These are phyloP conservation scores for Phytomonas sp. DNA, from an alignment of 208 protist species.

Conservation along the genomic window DNA sequence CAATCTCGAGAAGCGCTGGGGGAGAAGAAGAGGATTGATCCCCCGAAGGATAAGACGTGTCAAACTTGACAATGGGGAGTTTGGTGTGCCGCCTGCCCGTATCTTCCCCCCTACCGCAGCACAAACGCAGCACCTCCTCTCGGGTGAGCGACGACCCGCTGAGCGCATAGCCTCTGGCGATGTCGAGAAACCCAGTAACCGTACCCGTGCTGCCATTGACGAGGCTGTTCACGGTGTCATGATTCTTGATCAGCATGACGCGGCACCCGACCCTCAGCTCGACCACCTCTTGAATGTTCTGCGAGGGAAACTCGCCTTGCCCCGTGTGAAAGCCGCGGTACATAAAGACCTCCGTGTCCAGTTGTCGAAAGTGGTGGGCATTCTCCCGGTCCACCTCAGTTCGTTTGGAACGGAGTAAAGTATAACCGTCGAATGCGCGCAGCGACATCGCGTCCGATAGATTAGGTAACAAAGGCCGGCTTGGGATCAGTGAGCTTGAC, in stretches of 20 bases:
- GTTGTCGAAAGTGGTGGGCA: constrained; percentile 36
- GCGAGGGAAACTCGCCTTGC: constrained; percentile 25
- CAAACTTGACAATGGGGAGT: constrained; percentile 60
- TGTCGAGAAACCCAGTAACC: constrained; percentile 57
- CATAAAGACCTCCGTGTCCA: constrained; percentile 33
- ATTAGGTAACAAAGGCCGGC: not conserved
- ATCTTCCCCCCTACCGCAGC: constrained; percentile 18
- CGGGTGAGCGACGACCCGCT: constrained; percentile 20
- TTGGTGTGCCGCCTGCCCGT: constrained; percentile 22
- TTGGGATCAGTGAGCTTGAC: not conserved
- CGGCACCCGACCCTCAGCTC: constrained; percentile 60
- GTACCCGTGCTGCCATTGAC: constrained; percentile 81
- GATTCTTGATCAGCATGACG: constrained; percentile 86
- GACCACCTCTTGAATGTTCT: constrained; percentile 28
- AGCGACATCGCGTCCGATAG: constrained; percentile 2
- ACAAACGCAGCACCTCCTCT: constrained; percentile 16
- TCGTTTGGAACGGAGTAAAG: constrained; percentile 48
- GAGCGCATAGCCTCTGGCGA: constrained; percentile 22
- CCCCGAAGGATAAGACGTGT: constrained; percentile 10
- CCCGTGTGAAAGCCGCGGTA: constrained; percentile 50
- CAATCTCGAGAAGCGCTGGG: constrained; percentile 21
- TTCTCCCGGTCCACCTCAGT: constrained; percentile 63
- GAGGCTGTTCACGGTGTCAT: constrained; percentile 43
- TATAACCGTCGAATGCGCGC: constrained; percentile 46
- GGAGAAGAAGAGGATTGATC: not conserved